phyloP scores from a whole-genome alignment of 768 basidiomycete species.

The Lactarius psammicola region DNA sequence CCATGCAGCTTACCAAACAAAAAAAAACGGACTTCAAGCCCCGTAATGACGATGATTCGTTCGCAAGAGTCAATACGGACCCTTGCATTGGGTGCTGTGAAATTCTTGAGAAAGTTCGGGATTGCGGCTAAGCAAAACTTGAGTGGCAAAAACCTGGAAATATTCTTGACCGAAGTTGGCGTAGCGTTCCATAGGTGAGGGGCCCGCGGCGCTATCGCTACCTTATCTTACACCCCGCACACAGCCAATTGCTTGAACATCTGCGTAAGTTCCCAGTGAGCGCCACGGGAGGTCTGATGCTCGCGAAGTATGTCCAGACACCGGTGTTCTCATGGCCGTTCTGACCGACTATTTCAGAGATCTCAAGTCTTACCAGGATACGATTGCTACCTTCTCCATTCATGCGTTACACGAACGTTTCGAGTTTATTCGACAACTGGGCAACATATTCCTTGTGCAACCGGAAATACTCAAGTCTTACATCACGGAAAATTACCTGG shows the following conservation, averaged over 20 bases:
- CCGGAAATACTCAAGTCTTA: conserved; percentile 95
- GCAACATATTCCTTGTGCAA: conserved; percentile 94
- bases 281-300: conserved; percentile 95
- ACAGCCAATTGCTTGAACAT: conserved; percentile 88
- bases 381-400: conserved; percentile 76
- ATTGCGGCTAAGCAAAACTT: conserved; percentile 73
- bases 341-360: conserved; percentile 54
- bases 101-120: conserved; percentile 72
- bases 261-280: conserved; percentile 95
- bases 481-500: conserved; percentile 91
- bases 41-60: conserved; percentile 91
- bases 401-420: conserved; percentile 89
- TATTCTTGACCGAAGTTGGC: conserved; percentile 91
- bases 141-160: conserved; percentile 90
- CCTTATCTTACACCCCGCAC: conserved; percentile 4
- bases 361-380: conserved; percentile 94
- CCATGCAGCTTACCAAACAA: conserved; percentile 79
- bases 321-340: neutral
- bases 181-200: conserved; percentile 86
- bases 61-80: conserved; percentile 92
- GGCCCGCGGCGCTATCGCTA: neutral
- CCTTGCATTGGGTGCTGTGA: conserved; percentile 88
- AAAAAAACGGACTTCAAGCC: conserved; percentile 98
- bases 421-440: conserved; percentile 96
- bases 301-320: conserved; percentile 74